phyloP scores from a whole-genome alignment of 2,329 filamentous ascomycete genomes.

The Penicillium fuscoglaucum region DNA sequence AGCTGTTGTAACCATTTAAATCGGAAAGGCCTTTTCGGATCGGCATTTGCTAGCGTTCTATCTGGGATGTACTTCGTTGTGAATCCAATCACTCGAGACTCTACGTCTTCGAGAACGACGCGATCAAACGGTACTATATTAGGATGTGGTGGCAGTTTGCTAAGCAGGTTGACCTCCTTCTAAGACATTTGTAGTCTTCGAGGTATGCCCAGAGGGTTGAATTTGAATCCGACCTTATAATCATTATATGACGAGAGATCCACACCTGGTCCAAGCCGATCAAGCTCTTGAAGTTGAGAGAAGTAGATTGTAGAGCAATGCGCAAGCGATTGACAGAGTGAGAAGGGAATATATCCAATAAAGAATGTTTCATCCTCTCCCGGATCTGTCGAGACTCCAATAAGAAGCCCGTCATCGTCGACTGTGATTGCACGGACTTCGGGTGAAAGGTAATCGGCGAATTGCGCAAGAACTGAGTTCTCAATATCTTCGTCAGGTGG shows the following conservation, averaged over 20 bases:
- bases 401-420: conserved; percentile 23
- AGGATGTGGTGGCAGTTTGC: conserved; percentile 27
- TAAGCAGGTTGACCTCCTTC: conserved; percentile 30
- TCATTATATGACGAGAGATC: conserved; percentile 13
- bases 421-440: conserved; percentile 22
- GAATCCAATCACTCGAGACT: conserved; percentile 31
- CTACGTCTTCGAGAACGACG: conserved; percentile 27
- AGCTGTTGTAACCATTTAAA: conserved; percentile 31
- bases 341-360: conserved; percentile 22
- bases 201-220: conserved; percentile 17
- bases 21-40: conserved; percentile 19
- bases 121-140: conserved; percentile 32
- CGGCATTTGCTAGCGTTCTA: conserved; percentile 30
- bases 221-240: conserved; percentile 22
- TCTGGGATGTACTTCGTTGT: conserved; percentile 28
- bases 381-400: conserved; percentile 21
- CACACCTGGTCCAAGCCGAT: conserved; percentile 21
- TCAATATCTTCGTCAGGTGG: conserved; percentile 22
- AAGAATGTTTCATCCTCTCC: conserved; percentile 21
- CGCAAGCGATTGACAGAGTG: conserved; percentile 10
- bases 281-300: conserved; percentile 21
- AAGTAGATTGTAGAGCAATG: conserved; percentile 15
- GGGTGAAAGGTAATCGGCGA: conserved; percentile 21
- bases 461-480: conserved; percentile 16
- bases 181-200: conserved; percentile 23